These are phyloP conservation scores for Penicillium occitanis DNA, from an alignment of 2,329 filamentous ascomycete species.

Conservation along the genomic window DNA sequence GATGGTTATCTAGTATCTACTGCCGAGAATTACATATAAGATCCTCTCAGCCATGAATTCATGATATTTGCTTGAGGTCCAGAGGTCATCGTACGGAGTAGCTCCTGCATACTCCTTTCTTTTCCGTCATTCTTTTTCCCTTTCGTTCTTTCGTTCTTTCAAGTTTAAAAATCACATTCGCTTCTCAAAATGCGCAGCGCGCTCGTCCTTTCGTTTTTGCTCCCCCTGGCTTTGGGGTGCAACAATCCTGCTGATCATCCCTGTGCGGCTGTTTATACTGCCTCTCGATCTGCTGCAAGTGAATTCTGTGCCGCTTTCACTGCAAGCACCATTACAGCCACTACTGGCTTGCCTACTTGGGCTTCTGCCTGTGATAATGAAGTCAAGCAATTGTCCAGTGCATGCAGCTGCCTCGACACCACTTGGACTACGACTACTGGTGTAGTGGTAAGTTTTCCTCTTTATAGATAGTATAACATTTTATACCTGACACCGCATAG, in stretches of 20 bases:
- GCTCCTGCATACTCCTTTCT: neutral
- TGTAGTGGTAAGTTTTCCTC: neutral
- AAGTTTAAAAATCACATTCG: neutral
- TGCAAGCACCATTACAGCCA: neutral
- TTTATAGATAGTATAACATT: neutral
- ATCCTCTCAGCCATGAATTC: neutral
- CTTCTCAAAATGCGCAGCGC: slow-evolving; percentile 8
- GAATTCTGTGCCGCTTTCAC: neutral
- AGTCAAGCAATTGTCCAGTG: neutral
- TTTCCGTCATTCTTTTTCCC: neutral
- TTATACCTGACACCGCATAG: neutral
- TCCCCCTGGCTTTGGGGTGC: slow-evolving; percentile 12
- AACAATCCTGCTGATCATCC: slow-evolving; percentile 8
- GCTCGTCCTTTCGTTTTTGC: slow-evolving; percentile 8
- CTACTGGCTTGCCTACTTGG: neutral
- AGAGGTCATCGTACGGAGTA: neutral
- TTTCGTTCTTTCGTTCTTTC: neutral
- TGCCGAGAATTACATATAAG: neutral
- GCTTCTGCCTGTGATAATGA: neutral
- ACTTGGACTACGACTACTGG: neutral
- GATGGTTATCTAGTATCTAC: too few species aligned
- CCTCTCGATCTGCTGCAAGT: neutral
- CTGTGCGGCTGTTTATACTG: slow-evolving; percentile 4
- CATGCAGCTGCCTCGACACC: neutral
- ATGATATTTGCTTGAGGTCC: neutral